Base-by-base conservation (phyloP, 441 rosid genomes). In the Metrosideros polymorpha region DNA sequence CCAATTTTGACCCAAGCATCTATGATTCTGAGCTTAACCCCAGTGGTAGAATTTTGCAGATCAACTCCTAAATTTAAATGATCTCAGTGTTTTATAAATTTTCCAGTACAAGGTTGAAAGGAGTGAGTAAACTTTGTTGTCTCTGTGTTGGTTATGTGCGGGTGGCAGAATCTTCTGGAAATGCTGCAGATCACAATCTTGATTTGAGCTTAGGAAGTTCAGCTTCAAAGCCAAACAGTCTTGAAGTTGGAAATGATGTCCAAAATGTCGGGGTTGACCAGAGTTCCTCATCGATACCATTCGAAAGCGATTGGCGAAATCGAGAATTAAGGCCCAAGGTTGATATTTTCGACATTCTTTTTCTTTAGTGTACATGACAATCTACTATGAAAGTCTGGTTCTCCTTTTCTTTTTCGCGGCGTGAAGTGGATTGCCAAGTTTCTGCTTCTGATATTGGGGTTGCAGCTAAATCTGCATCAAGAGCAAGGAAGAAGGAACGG, bases 171-270 rank as follows among this genome's bases (percentile, higher is more conserved):
- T 89, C 93, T 55, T 90, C 96, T 54, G 93, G 93, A 82, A 52
- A 18, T 30, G 89, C 90, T 85, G 92, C 92, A 82, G 95, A 95
- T 86, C 97, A 98, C 82, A 94, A 94, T 84, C 98, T 98, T 85
- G 99, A 95, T 88, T 90, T 98, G 91, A 98, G 99, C 91, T 90
- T 98, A 84, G 99, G 99, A 56, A 94, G 92, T 87, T 93, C 94
- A 71, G 90, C 86, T 56, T 89, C 93, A 9, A 92, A 91, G 86
- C 95, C 91, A 71, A 90, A 82, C 88, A 85, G 83, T 90, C 82
- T 52, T 39, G 92, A 90, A 50, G 83, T 59, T 19, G 85, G 35
- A 10, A 57, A 42, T 25, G 85, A 89, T 42, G 85, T 84, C 50
- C 91, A 63, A 57, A 84, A 45, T 53, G 43, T 84, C 66, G 86